Evolutionary conservation across 2,329 filamentous ascomycete species (phyloP).

Genomic region (Juglanconis oblonga): DNA sequence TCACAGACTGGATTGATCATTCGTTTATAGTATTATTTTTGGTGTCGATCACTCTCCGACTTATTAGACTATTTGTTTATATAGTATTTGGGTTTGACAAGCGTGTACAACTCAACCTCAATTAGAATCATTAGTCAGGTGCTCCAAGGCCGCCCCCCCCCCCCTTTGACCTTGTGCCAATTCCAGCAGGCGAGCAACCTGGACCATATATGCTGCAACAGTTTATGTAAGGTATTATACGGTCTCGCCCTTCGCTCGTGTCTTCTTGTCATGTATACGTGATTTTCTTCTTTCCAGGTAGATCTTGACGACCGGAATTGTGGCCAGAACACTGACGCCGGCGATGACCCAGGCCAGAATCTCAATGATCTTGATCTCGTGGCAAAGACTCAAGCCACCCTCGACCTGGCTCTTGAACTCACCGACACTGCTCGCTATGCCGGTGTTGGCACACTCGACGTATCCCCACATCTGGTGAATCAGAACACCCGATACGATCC

Average conservation of each 20-base stretch:
- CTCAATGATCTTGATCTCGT: constrained; percentile 17
- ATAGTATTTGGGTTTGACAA: too few relatives aligned
- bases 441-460: constrained; percentile 10
- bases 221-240: too few relatives aligned
- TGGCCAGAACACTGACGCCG: constrained; percentile 9
- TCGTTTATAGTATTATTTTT: too few relatives aligned
- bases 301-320: constrained; percentile 12
- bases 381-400: constrained; percentile 11
- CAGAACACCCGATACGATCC: constrained; percentile 10
- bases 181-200: too few relatives aligned
- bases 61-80: too few relatives aligned
- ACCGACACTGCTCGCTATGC: neutral
- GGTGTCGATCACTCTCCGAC: too few relatives aligned
- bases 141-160: too few relatives aligned
- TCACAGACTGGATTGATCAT: too few relatives aligned
- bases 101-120: too few relatives aligned
- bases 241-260: neutral
- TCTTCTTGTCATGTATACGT: neutral
- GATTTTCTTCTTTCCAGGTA: constrained; percentile 4
- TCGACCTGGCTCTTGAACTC: constrained; percentile 13
- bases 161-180: too few relatives aligned
- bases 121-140: too few relatives aligned
- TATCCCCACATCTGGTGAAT: constrained; percentile 15
- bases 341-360: constrained; percentile 12
- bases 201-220: too few relatives aligned